Percentiles rank a stretch among this genome's conserved stretches.
Conservation (phyloP, 352 stramenopile species). For the Phytophthora sansomeana region DNA sequence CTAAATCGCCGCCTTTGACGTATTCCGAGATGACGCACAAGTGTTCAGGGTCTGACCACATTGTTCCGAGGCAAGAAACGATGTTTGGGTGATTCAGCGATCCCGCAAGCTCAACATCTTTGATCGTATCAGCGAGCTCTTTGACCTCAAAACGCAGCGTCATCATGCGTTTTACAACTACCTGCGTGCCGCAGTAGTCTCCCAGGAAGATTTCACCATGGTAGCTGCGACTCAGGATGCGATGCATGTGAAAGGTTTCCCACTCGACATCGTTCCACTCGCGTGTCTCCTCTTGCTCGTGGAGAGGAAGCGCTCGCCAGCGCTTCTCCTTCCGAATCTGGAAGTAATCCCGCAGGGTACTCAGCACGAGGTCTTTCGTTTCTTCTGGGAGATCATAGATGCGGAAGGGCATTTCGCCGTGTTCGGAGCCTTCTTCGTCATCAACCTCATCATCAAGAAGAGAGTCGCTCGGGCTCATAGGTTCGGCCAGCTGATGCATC, state of each 20-base stretch:
- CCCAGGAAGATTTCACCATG: constrained; percentile 71
- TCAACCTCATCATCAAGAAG: constrained; percentile 40
- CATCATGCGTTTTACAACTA: constrained; percentile 81
- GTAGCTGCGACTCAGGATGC: constrained; percentile 69
- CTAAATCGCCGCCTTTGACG: constrained; percentile 63
- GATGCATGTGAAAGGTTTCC: constrained; percentile 70
- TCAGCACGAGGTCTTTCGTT: constrained; percentile 64
- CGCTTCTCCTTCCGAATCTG: constrained; percentile 58
- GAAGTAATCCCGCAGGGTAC: constrained; percentile 71
- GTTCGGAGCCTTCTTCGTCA: constrained; percentile 26
- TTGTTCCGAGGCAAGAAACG: constrained; percentile 71
- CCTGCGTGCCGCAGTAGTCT: constrained; percentile 58
- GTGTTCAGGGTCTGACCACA: constrained; percentile 71
- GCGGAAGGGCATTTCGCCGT: constrained; percentile 41
- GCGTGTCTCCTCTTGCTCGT: constrained; percentile 33
- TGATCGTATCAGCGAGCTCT: constrained; percentile 71
- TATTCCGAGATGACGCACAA: constrained; percentile 80
- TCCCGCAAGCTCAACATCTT: constrained; percentile 72
- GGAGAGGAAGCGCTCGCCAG: constrained; percentile 28
- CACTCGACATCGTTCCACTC: constrained; percentile 69
- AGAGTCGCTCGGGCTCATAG: constrained; percentile 37
- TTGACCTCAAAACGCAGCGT: constrained; percentile 65
- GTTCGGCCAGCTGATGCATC: constrained; percentile 59
- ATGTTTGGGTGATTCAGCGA: constrained; percentile 73
- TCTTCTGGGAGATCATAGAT: constrained; percentile 70